phyloP scores from a whole-genome alignment of 2,329 filamentous ascomycete species.

The Aspergillus neoniger region DNA sequence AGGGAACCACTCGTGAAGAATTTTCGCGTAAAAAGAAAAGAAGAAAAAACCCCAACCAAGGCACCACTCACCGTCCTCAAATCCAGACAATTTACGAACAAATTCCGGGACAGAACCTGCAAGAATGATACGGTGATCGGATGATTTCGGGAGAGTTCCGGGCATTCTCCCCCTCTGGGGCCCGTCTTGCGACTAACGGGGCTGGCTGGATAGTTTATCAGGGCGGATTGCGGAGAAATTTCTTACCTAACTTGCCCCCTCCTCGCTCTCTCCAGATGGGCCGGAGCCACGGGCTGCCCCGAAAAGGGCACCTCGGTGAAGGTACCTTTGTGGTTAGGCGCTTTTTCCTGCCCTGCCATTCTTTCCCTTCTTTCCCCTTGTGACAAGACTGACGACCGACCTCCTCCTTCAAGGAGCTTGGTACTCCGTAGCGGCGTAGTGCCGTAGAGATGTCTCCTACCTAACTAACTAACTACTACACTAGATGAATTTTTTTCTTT shows the following conservation, averaged over 20 bases:
- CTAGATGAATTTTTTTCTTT: neutral
- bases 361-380: conserved; percentile 3
- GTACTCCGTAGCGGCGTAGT: neutral
- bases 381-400: conserved; percentile 3
- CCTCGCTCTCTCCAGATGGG: conserved; percentile 2
- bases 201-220: conserved; percentile 11
- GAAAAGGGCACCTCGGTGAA: conserved; percentile 27
- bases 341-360: neutral
- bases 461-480: neutral
- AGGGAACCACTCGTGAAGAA: neutral
- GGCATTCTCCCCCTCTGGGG: conserved; percentile 16
- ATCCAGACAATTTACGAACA: neutral
- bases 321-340: conserved; percentile 3
- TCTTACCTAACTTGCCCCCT: conserved; percentile 20
- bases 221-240: conserved; percentile 22
- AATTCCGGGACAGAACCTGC: conserved; percentile 1
- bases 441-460: neutral
- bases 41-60: neutral
- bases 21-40: neutral
- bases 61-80: neutral
- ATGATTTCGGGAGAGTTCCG: conserved; percentile 24
- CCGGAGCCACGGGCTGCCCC: conserved; percentile 6
- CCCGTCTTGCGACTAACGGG: conserved; percentile 10
- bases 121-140: conserved; percentile 19
- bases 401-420: neutral